Base-by-base conservation (phyloP, 2,329 filamentous ascomycete species). In the Metarhizium anisopliae region DNA sequence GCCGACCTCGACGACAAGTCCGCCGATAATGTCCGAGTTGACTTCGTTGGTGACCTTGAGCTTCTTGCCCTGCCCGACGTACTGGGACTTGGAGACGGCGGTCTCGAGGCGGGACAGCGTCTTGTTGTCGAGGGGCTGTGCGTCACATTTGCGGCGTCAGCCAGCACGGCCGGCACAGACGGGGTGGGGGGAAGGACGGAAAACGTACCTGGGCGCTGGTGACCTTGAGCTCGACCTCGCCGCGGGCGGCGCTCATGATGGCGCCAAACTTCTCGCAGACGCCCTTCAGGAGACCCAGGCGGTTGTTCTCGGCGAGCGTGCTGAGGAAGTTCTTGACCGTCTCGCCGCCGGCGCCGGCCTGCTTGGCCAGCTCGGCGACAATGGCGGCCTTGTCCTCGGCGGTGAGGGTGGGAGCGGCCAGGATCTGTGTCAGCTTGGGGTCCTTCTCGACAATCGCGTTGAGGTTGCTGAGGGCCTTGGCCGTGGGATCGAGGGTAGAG, bases 281-380 rank as follows among this genome's bases (percentile, higher is more conserved):
- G 65, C 86, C 85, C 73, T 86, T 81, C 60, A 99, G 82, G 60
- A 94, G 79, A 62, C 86, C 85, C 64, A 99, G 81, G 64, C 94
- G 85, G 85, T 99, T 99, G 85, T 99, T 95, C 79, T 94, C 90
- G 63, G 94, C 93, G 57, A 99, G 83, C 56, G 93, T 89, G 56
- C 79, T 71, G 66, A 99, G 83, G 80, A 99, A 92, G 83, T 96
- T 95, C 85, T 94, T 91, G 74, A 97, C 78, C 61, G 92, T 90
- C 70, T 89, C 84, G 70, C 89, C 90, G 72, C 86, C 81, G 63
- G 76, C 75, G 65, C 87, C 87, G 62, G 87, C 78, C 70, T 86
- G 82, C 84, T 96, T 96, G 75, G 87, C 81, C 65, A 99, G 84
- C 82, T 97, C 93, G 67, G 82, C 77, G 60, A 97, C 77, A 69